These are phyloP conservation scores for Avena sativa DNA, from an alignment of 176 grass and related monocot genomes.

Conservation along the genomic window DNA sequence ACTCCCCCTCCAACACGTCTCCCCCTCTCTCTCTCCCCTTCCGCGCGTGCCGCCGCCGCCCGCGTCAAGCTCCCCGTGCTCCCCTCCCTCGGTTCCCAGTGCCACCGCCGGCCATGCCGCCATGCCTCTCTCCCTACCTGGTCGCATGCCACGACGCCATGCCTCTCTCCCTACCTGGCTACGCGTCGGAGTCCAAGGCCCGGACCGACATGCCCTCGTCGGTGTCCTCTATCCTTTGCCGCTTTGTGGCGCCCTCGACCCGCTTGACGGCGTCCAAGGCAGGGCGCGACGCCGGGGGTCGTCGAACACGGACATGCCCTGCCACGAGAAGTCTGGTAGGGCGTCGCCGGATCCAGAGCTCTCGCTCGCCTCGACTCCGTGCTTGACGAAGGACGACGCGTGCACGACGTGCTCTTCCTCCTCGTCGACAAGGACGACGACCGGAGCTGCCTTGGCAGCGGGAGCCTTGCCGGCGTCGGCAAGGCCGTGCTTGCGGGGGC, in stretches of 20 bases:
- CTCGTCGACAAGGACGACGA: conserved; percentile 30
- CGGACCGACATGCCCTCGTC: conserved; percentile 20
- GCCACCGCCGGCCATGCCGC: too few relatives aligned
- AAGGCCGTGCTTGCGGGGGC: neutral
- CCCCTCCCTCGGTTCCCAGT: too few relatives aligned
- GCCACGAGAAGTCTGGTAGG: conserved; percentile 65
- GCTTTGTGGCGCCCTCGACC: conserved; percentile 6
- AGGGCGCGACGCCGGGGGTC: neutral
- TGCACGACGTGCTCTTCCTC: neutral
- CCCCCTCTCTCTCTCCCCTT: too few relatives aligned
- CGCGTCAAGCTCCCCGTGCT: too few relatives aligned
- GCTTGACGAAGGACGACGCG: conserved; percentile 11
- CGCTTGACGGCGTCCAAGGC: neutral
- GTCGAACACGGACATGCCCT: conserved; percentile 42
- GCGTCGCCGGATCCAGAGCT: conserved; percentile 9
- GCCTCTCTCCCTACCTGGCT: too few relatives aligned
- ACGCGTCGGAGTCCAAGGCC: conserved; percentile 12
- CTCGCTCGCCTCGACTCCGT: conserved; percentile 29
- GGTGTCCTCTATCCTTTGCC: conserved; percentile 16
- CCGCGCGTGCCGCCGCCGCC: too few relatives aligned
- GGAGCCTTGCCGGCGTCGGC: neutral
- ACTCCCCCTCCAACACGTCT: too few relatives aligned
- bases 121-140: too few relatives aligned
- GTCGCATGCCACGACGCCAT: too few relatives aligned
- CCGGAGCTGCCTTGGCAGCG: neutral